Conservation (phyloP, 1,284 basidiomycete species). For the Xerocomus minutiporus region DNA sequence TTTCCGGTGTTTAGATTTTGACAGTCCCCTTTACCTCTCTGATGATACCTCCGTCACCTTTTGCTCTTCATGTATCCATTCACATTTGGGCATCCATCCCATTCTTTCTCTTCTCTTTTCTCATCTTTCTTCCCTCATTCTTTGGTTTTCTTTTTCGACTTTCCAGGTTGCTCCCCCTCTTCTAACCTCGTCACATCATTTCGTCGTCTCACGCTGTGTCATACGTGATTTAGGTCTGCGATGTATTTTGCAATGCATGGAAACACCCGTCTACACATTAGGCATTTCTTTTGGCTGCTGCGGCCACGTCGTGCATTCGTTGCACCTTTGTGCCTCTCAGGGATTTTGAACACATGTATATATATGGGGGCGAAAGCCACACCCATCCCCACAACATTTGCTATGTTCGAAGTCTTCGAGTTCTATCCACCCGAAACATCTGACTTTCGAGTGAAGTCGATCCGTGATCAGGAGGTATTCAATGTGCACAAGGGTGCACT, state of each 20-base stretch:
- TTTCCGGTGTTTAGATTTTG: conserved; percentile 57
- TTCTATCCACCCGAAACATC: conserved; percentile 41
- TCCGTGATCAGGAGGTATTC: conserved; percentile 46
- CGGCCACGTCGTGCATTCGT: conserved; percentile 22
- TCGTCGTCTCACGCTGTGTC: conserved; percentile 38
- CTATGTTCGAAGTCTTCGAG: conserved; percentile 19
- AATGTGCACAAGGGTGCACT: conserved; percentile 45
- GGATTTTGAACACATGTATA: neutral
- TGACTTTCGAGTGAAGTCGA: conserved; percentile 51
- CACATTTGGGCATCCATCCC: conserved; percentile 27
- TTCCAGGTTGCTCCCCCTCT: conserved; percentile 26
- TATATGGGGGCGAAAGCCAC: neutral
- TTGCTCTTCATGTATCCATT: conserved; percentile 31
- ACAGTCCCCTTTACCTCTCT: conserved; percentile 51
- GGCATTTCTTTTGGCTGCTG: neutral
- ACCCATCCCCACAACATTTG: neutral
- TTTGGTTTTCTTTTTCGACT: conserved; percentile 14
- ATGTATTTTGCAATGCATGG: conserved; percentile 38
- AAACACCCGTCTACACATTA: conserved; percentile 26
- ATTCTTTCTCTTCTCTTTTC: conserved; percentile 25
- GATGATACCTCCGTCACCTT: conserved; percentile 71
- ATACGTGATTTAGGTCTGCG: conserved; percentile 39
- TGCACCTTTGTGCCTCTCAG: neutral
- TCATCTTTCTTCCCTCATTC: conserved; percentile 1
- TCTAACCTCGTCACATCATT: conserved; percentile 34